Evolutionary conservation across 495 filamentous ascomycete genomes (phyloP).

Genomic region (Pseudevernia furfuracea): DNA sequence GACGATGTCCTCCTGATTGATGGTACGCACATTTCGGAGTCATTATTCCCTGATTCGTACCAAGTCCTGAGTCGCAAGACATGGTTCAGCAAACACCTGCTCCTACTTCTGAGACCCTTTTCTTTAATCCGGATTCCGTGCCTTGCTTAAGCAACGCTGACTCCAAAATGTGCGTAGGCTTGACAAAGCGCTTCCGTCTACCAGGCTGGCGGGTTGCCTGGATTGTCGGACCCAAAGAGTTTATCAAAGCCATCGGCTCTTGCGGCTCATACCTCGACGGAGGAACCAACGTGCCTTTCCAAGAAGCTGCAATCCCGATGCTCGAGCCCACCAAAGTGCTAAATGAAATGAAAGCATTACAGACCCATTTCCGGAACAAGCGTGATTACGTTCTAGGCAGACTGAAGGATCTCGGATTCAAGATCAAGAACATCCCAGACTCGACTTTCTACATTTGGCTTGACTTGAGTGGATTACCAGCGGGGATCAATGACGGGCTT

Average conservation of each 20-base stretch:
- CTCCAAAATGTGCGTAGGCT: too few species aligned
- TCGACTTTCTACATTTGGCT: slow-evolving; percentile 92
- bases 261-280: slow-evolving; percentile 95
- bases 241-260: slow-evolving; percentile 86
- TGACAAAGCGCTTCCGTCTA: slow-evolving; percentile 94
- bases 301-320: slow-evolving; percentile 88
- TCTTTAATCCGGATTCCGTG: too few species aligned
- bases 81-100: too few species aligned
- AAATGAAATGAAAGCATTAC: slow-evolving; percentile 83
- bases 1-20: slow-evolving; percentile 91
- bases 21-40: too few species aligned
- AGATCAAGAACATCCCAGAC: slow-evolving; percentile 67
- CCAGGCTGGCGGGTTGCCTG: slow-evolving; percentile 93
- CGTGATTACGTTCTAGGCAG: slow-evolving; percentile 79
- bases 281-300: slow-evolving; percentile 90
- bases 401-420: slow-evolving; percentile 76
- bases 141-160: too few species aligned
- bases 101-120: too few species aligned
- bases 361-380: slow-evolving; percentile 80
- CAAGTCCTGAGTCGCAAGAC: too few species aligned
- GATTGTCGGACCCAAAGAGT: slow-evolving; percentile 93
- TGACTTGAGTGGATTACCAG: slow-evolving; percentile 56
- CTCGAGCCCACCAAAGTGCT: slow-evolving; percentile 73
- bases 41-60: too few species aligned
- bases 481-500: slow-evolving; percentile 77